Conservation (phyloP, 2,329 filamentous ascomycete species). For the Fusarium pininemorale region DNA sequence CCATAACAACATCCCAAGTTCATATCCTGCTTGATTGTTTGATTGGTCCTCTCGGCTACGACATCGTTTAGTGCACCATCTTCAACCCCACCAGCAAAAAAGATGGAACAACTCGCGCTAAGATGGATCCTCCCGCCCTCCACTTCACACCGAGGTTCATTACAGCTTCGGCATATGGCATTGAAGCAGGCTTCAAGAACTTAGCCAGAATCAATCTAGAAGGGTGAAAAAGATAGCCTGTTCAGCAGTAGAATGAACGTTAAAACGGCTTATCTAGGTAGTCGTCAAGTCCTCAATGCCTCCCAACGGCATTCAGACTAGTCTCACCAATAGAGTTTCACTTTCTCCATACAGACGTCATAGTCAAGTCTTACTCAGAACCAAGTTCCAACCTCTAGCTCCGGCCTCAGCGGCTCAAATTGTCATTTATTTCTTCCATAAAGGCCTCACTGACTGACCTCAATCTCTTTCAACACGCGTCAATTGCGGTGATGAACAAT, state of each 20-base stretch:
- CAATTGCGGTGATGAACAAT: neutral
- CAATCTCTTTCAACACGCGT: fast-evolving
- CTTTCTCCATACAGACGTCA: constrained; percentile 5
- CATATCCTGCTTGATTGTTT: too few relatives aligned
- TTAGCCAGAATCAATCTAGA: too few relatives aligned
- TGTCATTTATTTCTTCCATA: neutral
- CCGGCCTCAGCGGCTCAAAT: neutral
- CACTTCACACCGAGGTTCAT: neutral
- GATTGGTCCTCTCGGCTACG: neutral
- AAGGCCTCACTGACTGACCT: too few relatives aligned
- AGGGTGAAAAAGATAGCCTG: fast-evolving
- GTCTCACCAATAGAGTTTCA: neutral
- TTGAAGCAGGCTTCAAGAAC: too few relatives aligned
- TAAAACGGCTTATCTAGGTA: fast-evolving
- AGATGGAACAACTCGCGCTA: neutral
- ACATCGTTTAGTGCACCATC: neutral
- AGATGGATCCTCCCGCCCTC: neutral
- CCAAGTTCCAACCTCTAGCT: neutral
- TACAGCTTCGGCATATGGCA: neutral
- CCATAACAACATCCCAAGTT: too few relatives aligned
- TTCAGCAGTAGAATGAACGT: neutral
- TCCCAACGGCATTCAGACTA: neutral
- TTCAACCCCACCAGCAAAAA: neutral
- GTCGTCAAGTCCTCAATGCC: neutral
- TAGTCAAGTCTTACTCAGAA: neutral